Evolutionary conservation across 1,284 basidiomycete species (phyloP).

Genomic region (Irpex sp.): DNA sequence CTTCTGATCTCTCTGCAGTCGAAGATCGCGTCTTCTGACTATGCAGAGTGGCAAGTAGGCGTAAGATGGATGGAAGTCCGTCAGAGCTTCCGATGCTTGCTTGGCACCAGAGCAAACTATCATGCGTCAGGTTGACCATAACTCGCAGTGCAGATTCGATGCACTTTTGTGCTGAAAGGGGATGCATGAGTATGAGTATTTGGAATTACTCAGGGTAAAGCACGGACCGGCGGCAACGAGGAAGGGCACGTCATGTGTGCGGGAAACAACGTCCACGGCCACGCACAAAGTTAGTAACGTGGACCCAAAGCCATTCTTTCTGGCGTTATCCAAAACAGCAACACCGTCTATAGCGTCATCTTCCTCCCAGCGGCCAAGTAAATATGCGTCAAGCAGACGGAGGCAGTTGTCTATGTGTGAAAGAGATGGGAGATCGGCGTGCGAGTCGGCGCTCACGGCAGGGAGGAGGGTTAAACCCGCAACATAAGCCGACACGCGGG

Average conservation of each 20-base stretch:
- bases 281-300: slow-evolving; percentile 58
- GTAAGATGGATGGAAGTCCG: slow-evolving; percentile 54
- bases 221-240: slow-evolving; percentile 10
- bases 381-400: slow-evolving; percentile 66
- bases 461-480: slow-evolving; percentile 52
- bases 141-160: slow-evolving; percentile 68
- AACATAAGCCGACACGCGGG: slow-evolving; percentile 47
- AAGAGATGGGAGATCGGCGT: slow-evolving; percentile 44
- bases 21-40: slow-evolving; percentile 18
- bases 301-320: slow-evolving; percentile 39
- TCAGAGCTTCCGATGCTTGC: slow-evolving; percentile 51
- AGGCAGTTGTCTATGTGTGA: slow-evolving; percentile 64
- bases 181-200: slow-evolving; percentile 3
- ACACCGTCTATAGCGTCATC: slow-evolving; percentile 20
- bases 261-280: slow-evolving; percentile 39
- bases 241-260: slow-evolving; percentile 28
- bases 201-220: slow-evolving; percentile 1
- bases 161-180: slow-evolving; percentile 51
- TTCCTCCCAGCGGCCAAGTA: slow-evolving; percentile 62
- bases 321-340: slow-evolving; percentile 23
- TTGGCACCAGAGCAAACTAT: slow-evolving; percentile 60
- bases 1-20: slow-evolving; percentile 22
- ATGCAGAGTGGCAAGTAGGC: slow-evolving; percentile 50
- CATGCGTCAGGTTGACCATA: slow-evolving; percentile 76
- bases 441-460: slow-evolving; percentile 25